Evolutionary conservation across 2,329 filamentous ascomycete species (phyloP).

Genomic region (Plenodomus lindquistii): DNA sequence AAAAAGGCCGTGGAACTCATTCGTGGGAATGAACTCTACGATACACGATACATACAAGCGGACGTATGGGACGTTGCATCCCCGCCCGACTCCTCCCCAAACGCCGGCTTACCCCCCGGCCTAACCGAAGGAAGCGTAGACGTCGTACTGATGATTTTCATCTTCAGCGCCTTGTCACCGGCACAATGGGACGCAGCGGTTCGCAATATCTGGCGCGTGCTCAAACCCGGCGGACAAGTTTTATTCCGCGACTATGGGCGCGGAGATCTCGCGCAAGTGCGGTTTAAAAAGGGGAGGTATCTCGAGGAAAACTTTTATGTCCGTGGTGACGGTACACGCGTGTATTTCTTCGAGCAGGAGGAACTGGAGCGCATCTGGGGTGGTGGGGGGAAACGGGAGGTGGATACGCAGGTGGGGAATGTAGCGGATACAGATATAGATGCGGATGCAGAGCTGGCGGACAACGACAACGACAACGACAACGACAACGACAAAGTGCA

Average conservation of each 20-base stretch:
- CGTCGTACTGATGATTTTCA: constrained; percentile 92
- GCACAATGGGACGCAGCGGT: constrained; percentile 83
- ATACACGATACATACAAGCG: constrained; percentile 72
- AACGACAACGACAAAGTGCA: neutral
- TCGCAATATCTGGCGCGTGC: constrained; percentile 74
- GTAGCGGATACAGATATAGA: constrained; percentile 2
- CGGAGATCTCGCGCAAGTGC: constrained; percentile 92
- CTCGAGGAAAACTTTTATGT: constrained; percentile 98
- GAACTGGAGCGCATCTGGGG: constrained; percentile 82
- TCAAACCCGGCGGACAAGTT: constrained; percentile 92
- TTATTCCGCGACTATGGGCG: constrained; percentile 96
- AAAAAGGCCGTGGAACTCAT: constrained; percentile 95
- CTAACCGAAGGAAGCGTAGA: constrained; percentile 81
- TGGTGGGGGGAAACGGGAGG: constrained; percentile 33
- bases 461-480: neutral
- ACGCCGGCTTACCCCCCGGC: constrained; percentile 69
- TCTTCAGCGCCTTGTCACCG: constrained; percentile 90
- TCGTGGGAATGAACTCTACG: constrained; percentile 76
- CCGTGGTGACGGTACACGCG: constrained; percentile 88
- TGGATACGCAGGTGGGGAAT: constrained; percentile 3
- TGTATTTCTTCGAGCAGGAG: constrained; percentile 94
- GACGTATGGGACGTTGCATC: constrained; percentile 90
- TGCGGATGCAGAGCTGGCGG: neutral
- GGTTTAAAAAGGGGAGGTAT: constrained; percentile 94
- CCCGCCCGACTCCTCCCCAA: constrained; percentile 48